Conservation (phyloP, 2,329 filamentous ascomycete species). For the Trichoderma koningii region DNA sequence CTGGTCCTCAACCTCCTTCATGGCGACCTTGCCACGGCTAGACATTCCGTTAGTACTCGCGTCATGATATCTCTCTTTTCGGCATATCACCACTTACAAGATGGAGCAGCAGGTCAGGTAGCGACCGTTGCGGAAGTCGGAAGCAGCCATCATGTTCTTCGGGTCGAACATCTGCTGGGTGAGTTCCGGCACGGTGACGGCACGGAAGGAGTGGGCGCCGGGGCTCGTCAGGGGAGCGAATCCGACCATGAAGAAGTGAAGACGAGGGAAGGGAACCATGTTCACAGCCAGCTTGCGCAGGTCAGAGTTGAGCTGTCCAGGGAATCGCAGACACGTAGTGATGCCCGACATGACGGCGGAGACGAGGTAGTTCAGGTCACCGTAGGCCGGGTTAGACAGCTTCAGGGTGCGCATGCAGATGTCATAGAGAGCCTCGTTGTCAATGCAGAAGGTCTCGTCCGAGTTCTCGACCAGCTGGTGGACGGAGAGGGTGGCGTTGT, state of each 20-base stretch:
- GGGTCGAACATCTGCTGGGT: conserved; percentile 99
- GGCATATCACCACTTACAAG: conserved; percentile 62
- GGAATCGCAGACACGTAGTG: conserved; percentile 98
- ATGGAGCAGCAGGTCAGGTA: conserved; percentile 99
- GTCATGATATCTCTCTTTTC: no score
- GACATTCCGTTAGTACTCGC: conserved; percentile 26
- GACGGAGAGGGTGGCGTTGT: conserved; percentile 98
- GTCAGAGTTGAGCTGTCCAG: conserved; percentile 99
- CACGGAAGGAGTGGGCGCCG: conserved; percentile 89
- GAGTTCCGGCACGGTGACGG: conserved; percentile 94
- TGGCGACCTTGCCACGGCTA: conserved; percentile 97
- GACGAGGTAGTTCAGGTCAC: conserved; percentile 98
- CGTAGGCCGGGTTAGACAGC: conserved; percentile 97
- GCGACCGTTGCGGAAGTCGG: conserved; percentile 99
- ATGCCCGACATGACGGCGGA: conserved; percentile 99
- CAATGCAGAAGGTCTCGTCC: conserved; percentile 99
- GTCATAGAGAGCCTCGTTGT: conserved; percentile 99
- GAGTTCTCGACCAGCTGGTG: conserved; percentile 99
- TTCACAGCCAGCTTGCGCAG: conserved; percentile 99
- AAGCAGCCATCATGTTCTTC: conserved; percentile 99
- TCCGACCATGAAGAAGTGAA: conserved; percentile 99
- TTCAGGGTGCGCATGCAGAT: conserved; percentile 99
- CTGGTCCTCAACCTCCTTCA: conserved; percentile 99
- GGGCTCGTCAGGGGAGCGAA: conserved; percentile 95
- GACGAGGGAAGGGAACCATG: conserved; percentile 99